Evolutionary conservation across 345 rosid genomes (phyloP), one percentile per base, ranked within the genome.

Genomic region (Camelina hispida): DNA sequence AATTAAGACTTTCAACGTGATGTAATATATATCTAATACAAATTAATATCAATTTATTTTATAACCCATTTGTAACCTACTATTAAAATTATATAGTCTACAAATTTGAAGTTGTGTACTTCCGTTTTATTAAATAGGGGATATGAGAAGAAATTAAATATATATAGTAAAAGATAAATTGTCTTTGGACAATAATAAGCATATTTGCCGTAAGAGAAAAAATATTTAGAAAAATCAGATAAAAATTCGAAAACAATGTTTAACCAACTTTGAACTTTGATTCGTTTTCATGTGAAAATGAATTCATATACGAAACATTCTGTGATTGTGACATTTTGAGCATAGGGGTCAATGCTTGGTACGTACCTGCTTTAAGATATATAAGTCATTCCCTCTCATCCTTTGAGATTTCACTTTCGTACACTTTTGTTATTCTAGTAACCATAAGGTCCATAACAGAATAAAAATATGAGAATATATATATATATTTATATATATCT

Each of bases 271-370:
- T 1, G 14, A 58, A 35, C 2, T 9, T 66, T 48, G 1, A 16
- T 18, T 38, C 1, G 22, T 56, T 47, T 34, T 37, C 2, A 13
- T 23, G 10, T 10, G 73, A 59, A 58, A 59, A 67, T 58, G 46
- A 17, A 14, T 44, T 66, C 2, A 56, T 15, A 18, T 15, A 15
- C 4, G 30, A 17, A 67, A 37, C 50, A 35, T 58, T 35, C 37
- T 59, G 46, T 30, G 68, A 68, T 18, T 17, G 56, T 30, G 55
- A 75, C 61, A 59, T 14, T 50, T 23, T 57, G 18, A 58, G 55
- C 73, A 47, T 22, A 28, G 38, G 44, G n/a, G 73, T 66, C 73
- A 68, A 58, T 75, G 79, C 62, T 75, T 75, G 40, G 12, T 15
- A 14, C 40, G 9, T 28, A 28, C 30, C 54, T n/a, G n/a, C n/a